Evolutionary conservation across 176 grass and related monocot genomes (phyloP).

Genomic region (Musa schizocarpa): DNA sequence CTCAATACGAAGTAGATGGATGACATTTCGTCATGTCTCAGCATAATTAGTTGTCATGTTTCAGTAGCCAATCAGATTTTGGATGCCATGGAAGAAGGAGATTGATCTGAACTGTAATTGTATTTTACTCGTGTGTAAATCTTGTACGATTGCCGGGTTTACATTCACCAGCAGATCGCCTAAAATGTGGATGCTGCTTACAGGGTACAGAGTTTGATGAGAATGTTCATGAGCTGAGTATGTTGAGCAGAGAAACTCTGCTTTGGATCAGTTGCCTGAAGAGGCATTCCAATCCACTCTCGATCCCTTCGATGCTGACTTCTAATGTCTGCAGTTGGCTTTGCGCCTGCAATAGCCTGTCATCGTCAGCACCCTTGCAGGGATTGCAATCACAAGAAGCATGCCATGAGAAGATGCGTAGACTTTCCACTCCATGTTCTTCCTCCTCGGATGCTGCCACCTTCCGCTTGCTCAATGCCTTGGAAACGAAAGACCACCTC

Average conservation of each 20-base stretch:
- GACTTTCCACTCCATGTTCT: background rate
- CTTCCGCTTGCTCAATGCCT: conserved; percentile 8
- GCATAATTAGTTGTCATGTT: too few species aligned
- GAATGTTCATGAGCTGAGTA: conserved; percentile 21
- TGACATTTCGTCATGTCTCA: too few species aligned
- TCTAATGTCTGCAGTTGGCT: conserved; percentile 19
- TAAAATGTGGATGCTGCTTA: conserved; percentile 8
- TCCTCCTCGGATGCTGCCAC: conserved; percentile 1
- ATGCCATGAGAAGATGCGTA: background rate
- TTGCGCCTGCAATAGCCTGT: background rate
- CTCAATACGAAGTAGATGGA: too few species aligned
- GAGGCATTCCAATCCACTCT: conserved; percentile 16
- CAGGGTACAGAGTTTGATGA: background rate
- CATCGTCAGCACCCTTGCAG: background rate
- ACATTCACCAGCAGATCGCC: background rate
- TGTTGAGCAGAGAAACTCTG: conserved; percentile 30
- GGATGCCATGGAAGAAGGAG: too few species aligned
- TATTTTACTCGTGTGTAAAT: background rate
- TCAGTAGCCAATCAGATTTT: too few species aligned
- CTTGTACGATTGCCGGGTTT: background rate
- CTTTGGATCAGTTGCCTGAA: conserved; percentile 24
- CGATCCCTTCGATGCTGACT: conserved; percentile 21
- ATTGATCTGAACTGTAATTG: background rate
- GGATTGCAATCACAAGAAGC: background rate
- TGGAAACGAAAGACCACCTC: conserved; percentile 21